Evolutionary conservation across 768 basidiomycete species (phyloP).

Genomic region (Amyloporia xantha): DNA sequence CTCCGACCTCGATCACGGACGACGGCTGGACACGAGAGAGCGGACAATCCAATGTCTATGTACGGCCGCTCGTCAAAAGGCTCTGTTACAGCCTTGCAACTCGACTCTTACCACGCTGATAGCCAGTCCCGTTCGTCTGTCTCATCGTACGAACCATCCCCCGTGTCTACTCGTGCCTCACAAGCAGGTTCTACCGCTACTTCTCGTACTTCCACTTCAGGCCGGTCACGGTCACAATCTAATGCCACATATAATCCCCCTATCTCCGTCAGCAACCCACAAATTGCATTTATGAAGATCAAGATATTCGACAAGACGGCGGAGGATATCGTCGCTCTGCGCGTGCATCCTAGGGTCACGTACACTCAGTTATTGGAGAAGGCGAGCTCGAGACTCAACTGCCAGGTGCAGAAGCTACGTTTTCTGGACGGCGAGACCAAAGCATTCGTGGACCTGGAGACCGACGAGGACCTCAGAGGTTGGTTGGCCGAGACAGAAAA

Average conservation of each 20-base stretch:
- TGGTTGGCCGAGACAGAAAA: conserved; percentile 82
- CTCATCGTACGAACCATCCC: conserved; percentile 19
- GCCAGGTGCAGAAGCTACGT: conserved; percentile 57
- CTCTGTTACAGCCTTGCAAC: conserved; percentile 16
- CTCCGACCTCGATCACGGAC: conserved; percentile 6
- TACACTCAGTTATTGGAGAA: conserved; percentile 87
- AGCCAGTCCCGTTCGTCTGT: conserved; percentile 22
- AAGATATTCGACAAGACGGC: conserved; percentile 93
- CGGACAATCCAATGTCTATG: conserved; percentile 11
- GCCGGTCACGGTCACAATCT: conserved; percentile 54
- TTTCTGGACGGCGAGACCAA: conserved; percentile 75
- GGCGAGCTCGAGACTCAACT: conserved; percentile 80
- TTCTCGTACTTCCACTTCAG: conserved; percentile 22
- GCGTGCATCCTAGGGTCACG: conserved; percentile 89
- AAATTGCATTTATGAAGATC: conserved; percentile 93
- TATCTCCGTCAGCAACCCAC: conserved; percentile 71
- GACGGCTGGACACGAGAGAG: conserved; percentile 11
- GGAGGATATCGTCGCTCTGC: conserved; percentile 94
- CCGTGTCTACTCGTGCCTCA: conserved; percentile 29
- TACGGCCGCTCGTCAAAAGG: conserved; percentile 10
- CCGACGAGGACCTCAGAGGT: conserved; percentile 54
- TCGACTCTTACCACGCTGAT: conserved; percentile 19
- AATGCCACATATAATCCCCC: conserved; percentile 56
- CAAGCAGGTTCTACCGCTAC: conserved; percentile 45
- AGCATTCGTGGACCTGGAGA: conserved; percentile 54